Evolutionary conservation across 306 rosid species (phyloP).

Genomic region (Hylodesmum podocarpum): DNA sequence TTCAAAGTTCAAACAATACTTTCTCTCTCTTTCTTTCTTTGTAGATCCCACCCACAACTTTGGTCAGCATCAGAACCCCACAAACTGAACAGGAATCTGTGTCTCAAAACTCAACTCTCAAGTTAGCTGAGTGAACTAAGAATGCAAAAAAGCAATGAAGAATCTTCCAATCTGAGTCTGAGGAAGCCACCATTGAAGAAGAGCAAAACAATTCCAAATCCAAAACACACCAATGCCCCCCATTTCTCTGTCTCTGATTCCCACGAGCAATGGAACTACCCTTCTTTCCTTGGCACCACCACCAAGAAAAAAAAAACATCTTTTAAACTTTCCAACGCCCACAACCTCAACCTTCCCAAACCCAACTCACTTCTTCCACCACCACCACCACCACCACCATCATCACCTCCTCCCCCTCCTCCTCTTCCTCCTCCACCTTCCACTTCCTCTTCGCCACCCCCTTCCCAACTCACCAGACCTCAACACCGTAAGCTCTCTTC

Average conservation of each 20-base stretch:
- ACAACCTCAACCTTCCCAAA: conserved; percentile 18
- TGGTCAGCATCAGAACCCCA: conserved; percentile 1
- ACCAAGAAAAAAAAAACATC: conserved; percentile 45
- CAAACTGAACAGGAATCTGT: not conserved
- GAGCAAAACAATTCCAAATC: conserved; percentile 55
- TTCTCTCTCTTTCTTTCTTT: not conserved
- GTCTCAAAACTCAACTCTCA: not conserved
- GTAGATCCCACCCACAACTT: conserved; percentile 10
- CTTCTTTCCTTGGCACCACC: conserved; percentile 67
- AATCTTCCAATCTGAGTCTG: conserved; percentile 29
- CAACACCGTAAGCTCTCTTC: conserved; percentile 28
- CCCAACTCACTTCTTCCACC: conserved; percentile 30
- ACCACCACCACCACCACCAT: not conserved
- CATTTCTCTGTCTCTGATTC: conserved; percentile 54
- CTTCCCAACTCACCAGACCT: conserved; percentile 5
- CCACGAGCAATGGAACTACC: conserved; percentile 70
- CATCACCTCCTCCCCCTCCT: conserved; percentile 18
- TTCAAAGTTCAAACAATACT: not conserved
- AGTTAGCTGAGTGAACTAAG: not conserved
- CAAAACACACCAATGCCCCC: conserved; percentile 28
- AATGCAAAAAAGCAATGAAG: conserved; percentile 41
- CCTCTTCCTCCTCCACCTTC: not conserved
- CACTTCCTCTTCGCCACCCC: not conserved
- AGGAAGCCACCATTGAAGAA: conserved; percentile 61
- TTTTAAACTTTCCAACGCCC: conserved; percentile 20